Evolutionary conservation across 2,329 filamentous ascomycete genomes (phyloP), one percentile per base, ranked within the genome.

Genomic region (Macroventuria anomochaeta): DNA sequence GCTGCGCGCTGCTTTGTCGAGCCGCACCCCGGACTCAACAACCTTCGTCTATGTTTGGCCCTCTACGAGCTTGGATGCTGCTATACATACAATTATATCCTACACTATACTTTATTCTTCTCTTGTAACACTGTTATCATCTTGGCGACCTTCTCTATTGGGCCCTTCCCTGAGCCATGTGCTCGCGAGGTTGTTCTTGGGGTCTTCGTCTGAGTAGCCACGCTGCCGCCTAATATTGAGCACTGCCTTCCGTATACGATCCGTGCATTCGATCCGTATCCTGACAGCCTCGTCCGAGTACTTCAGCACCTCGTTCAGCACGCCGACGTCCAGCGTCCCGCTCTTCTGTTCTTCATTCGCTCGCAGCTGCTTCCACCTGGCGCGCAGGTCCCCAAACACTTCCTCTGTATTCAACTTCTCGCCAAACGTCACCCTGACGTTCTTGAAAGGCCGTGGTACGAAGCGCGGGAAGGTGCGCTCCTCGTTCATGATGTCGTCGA

Each of bases 401-500:
- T 78, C 79, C 53, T 95, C 90, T 0, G 83, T 81, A 67, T 96
- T 88, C 0, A 96, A 80, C 13, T 84, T 84, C 53, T 93, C 86
- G 18, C 95, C 95, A 72, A 96, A 93, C 1, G 86, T 87, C 43
- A 96, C 80, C 40, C 81, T 84, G 43, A 96, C 80, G 6, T 81
- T 82, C 62, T 90, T 88, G 44, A 88, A 86, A 10, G 86, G 76
- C 3, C 93, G 84, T 1, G 95, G 95, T 12, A 96, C 65, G 67
- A 91, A 95, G 11, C 91, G 85, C 1, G 93, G 95, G 65, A 87
- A 96, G 2, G 76, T 77, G 38, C 95, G 84, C 53, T 87, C 83
- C 75, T 97, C 93, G 66, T 90, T 84, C 93, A 97, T 97, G 63
- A 96, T 81, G 54, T 88, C 78, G 70, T 97, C 89, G 13, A 90